Evolutionary conservation across 805 yeast species (phyloP).

Genomic region (Pichia deserticola): DNA sequence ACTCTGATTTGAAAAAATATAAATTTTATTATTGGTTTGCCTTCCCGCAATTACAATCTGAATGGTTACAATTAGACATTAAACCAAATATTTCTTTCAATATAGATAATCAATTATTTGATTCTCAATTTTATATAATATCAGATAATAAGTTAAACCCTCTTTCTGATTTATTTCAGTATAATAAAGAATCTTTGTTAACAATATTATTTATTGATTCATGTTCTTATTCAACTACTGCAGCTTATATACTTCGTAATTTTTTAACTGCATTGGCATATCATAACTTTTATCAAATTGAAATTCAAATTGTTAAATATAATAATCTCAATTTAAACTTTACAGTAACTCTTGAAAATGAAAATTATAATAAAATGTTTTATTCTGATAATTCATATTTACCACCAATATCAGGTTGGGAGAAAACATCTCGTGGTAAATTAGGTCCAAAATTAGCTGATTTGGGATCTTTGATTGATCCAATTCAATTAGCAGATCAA

Average conservation of each 20-base stretch:
- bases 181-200: conserved; percentile 4
- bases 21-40: conserved; percentile 87
- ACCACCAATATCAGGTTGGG: conserved; percentile 74
- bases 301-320: conserved; percentile 34
- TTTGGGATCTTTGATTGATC: conserved; percentile 73
- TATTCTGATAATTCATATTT: background rate
- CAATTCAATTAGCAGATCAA: conserved; percentile 76
- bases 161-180: conserved; percentile 9
- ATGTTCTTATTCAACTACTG: conserved; percentile 13
- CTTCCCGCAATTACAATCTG: conserved; percentile 55
- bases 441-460: conserved; percentile 81
- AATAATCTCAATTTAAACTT: conserved; percentile 20
- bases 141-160: conserved; percentile 5
- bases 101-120: background rate
- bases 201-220: conserved; percentile 23
- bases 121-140: conserved; percentile 16
- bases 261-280: conserved; percentile 23
- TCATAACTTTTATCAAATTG: conserved; percentile 29
- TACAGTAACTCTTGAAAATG: conserved; percentile 13
- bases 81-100: background rate
- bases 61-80: conserved; percentile 34
- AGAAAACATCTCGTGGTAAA: conserved; percentile 63
- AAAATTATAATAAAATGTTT: conserved; percentile 8
- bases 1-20: conserved; percentile 85
- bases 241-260: conserved; percentile 20